Percentiles rank a stretch among this genome's conserved stretches.
Evolutionary conservation across 139 green algal species (phyloP).

Genomic region (Zygnema cylindricum): DNA sequence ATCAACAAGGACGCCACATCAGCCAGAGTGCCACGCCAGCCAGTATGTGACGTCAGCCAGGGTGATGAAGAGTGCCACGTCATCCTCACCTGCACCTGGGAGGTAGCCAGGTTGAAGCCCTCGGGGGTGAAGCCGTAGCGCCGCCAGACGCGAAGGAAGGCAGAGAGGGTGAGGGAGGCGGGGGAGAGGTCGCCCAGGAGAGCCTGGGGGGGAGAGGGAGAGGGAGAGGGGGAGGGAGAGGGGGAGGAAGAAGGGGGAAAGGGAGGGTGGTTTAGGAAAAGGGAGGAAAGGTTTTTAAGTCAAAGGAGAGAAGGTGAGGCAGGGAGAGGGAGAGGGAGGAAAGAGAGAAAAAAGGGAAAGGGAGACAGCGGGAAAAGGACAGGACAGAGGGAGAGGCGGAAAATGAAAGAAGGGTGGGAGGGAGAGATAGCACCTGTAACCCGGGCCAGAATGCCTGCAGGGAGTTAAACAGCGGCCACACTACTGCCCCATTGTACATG

Average conservation of each 20-base stretch:
- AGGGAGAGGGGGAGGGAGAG: slow-evolving; percentile 26
- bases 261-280: too few relatives aligned
- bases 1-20: too few relatives aligned
- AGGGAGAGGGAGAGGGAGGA: slow-evolving; percentile 48
- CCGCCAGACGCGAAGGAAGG: slow-evolving; percentile 57
- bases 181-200: slow-evolving; percentile 45
- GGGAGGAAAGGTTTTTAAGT: too few relatives aligned
- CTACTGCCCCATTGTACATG: slow-evolving; percentile 63
- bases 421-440: slow-evolving; percentile 52
- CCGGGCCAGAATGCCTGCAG: slow-evolving; percentile 67
- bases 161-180: slow-evolving; percentile 28
- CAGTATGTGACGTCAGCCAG: too few relatives aligned
- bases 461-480: slow-evolving; percentile 68
- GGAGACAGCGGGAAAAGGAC: slow-evolving; percentile 50
- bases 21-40: too few relatives aligned
- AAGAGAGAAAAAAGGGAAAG: slow-evolving; percentile 18
- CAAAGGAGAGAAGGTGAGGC: background rate
- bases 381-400: too few relatives aligned
- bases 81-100: slow-evolving; percentile 23
- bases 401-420: background rate
- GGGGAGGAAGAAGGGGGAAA: slow-evolving; percentile 9
- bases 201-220: slow-evolving; percentile 61
- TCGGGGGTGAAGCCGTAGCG: slow-evolving; percentile 59
- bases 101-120: slow-evolving; percentile 56
- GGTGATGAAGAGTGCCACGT: background rate